phyloP scores from a whole-genome alignment of 1,139 yeast species.

The Suhomyces atakaporum region DNA sequence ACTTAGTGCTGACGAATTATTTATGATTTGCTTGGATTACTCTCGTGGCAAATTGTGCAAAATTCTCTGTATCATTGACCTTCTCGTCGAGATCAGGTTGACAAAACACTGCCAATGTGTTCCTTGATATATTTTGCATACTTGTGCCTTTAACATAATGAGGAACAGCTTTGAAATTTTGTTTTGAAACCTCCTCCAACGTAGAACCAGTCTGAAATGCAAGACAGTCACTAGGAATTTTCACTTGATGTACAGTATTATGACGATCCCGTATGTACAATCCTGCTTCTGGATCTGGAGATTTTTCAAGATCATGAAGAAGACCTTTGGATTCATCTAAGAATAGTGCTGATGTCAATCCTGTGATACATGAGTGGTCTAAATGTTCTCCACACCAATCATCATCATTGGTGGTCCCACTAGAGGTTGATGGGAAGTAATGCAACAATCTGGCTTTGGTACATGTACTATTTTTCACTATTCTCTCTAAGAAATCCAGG shows the following conservation, averaged over 20 bases:
- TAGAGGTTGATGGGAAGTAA: constrained; percentile 40
- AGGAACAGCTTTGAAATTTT: constrained; percentile 59
- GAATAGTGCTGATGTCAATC: constrained; percentile 58
- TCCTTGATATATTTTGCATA: constrained; percentile 44
- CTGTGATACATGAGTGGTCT: constrained; percentile 66
- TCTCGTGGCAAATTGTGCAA: constrained; percentile 51
- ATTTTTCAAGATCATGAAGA: constrained; percentile 23
- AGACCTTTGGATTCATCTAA: constrained; percentile 39
- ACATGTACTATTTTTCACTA: constrained; percentile 53
- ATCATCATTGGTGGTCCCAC: constrained; percentile 21
- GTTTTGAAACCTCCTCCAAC: constrained; percentile 52
- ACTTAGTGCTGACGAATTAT: no score
- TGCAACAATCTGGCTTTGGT: constrained; percentile 63
- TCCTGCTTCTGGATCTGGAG: constrained; percentile 54
- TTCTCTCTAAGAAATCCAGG: constrained; percentile 41
- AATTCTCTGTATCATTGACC: constrained; percentile 47
- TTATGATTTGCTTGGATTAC: constrained; percentile 36
- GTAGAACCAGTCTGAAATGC: constrained; percentile 72
- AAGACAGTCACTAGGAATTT: constrained; percentile 55
- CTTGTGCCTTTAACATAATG: constrained; percentile 55
- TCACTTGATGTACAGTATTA: constrained; percentile 50
- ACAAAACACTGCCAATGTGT: constrained; percentile 65
- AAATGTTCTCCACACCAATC: constrained; percentile 70
- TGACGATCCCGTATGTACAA: constrained; percentile 53
- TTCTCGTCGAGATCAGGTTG: constrained; percentile 59